Evolutionary conservation across 2,329 filamentous ascomycete species (phyloP).

Genomic region (Microcyclosporella mali): DNA sequence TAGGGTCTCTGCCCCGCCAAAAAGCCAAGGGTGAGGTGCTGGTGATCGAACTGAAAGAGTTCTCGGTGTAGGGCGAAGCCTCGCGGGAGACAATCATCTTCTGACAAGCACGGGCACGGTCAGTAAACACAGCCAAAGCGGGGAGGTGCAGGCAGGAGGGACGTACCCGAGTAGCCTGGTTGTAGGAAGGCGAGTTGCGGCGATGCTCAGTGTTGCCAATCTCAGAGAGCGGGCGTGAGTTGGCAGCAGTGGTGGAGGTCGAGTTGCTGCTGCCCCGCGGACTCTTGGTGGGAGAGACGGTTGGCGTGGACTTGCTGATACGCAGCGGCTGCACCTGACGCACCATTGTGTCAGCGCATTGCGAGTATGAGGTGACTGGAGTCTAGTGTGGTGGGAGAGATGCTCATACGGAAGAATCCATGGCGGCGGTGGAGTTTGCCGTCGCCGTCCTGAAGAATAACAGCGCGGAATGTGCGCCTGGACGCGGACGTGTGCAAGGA

Average conservation of each 20-base stretch:
- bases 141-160: background rate
- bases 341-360: conserved; percentile 14
- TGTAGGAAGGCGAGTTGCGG: conserved; percentile 89
- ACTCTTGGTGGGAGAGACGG: conserved; percentile 54
- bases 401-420: conserved; percentile 16
- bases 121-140: conserved; percentile 13
- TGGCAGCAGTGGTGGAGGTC: conserved; percentile 33
- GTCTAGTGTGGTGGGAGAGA: no score
- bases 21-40: conserved; percentile 62
- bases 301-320: conserved; percentile 64
- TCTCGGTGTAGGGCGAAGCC: conserved; percentile 62
- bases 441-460: conserved; percentile 8
- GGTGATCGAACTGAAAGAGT: conserved; percentile 21
- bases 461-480: conserved; percentile 15
- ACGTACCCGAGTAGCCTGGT: conserved; percentile 62
- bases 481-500: conserved; percentile 7
- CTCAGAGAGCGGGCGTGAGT: conserved; percentile 76
- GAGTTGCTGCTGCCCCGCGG: conserved; percentile 2
- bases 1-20: conserved; percentile 72
- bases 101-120: conserved; percentile 36
- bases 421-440: conserved; percentile 15
- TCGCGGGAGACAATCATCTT: conserved; percentile 66
- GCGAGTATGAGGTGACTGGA: background rate
- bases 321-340: conserved; percentile 66
- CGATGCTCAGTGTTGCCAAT: conserved; percentile 79